Evolutionary conservation across 257 asterid species (phyloP), one percentile per base, ranked within the genome.

Genomic region (Rubia yunnanensis): DNA sequence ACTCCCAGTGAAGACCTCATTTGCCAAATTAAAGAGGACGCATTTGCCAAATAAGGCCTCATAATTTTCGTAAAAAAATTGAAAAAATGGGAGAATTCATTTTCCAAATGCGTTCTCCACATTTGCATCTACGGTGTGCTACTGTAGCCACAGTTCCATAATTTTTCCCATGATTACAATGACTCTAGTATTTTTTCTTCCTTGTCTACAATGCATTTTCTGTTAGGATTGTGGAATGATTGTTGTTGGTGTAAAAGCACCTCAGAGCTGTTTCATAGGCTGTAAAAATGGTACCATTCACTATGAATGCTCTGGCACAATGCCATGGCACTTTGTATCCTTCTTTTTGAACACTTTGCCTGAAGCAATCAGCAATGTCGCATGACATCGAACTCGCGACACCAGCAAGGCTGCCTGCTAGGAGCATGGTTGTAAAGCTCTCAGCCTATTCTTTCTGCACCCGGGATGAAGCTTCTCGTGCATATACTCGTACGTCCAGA

Each of bases 351-450:
- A 87, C 82, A 31, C 85, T 83, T 23, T 7, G 68, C 27, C 69
- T 66, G 49, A 83, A 88, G 67, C 91, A 88, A 53, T 88, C 88
- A 4, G 78, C 60, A 22, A 88, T 78, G 48, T 94, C 88, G 72
- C 94, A 86, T 59, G 79, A 70, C 18, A 83, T 62, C 96, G 95
- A 88, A 78, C 98, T 91, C 17, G 82, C 76, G 11, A 85, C 86
- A 0, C 98, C 95, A 0, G 96, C 88, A 6, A 82, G 66, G 1
- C 98, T 95, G 1, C 98, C 96, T 0, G 96, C 88, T 7, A 83
- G 10, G 13, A 88, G 76, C 89, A 84, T 88, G n/a, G 96, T 88
- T 28, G 73, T 55, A 64, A 76, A 58, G n/a, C 53, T 67, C 56
- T 86, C 10, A 77, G 72, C 0, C 95, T 83, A 3, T 57, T 71